Base-by-base conservation (phyloP, 768 basidiomycete genomes). In the Leucogyrophana mollusca region DNA sequence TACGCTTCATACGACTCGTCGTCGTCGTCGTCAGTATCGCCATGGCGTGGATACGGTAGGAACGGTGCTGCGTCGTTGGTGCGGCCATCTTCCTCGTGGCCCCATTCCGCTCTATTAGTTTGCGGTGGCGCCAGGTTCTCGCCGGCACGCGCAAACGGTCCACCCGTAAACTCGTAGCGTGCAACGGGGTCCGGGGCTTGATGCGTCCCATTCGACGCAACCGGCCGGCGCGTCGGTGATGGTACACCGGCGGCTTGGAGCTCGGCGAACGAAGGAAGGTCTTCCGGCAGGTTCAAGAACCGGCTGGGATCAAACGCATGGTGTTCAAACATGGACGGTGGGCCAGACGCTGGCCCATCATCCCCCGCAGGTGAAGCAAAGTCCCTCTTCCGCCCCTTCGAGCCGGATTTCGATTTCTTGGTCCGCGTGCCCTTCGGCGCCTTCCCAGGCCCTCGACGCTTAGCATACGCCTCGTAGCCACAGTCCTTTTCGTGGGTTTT, bases 361-460 rank as follows among this genome's bases (percentile, higher is more conserved):
- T 13, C 13, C 27, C 27, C 27, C 27, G 27, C 7, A 30, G 6
- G 7, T 7, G 7, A 6, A 30, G 7, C 27, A 6, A 30, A 18
- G 24, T 14, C 40, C 40, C n/a, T 30, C 24, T 40, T 22, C 23
- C 1, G 13, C 36, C 23, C 24, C 49, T 34, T 49, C 27, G 45
- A 32, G n/a, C 27, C 32, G 58, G 38, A 27, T 53, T 59, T 58
- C 36, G 54, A 53, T 58, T 71, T 77, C 68, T 73, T 78, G 46
- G 66, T 56, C 53, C 73, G 75, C 30, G 71, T 68, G 10, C 83
- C 82, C 58, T 82, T 83, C 23, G 81, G 79, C 34, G 83, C 82
- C 67, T 84, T 88, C 21, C 87, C 87, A 46, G 87, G 86, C 1
- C 88, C 88, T 39, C 88, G 78, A 25, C 87, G 78, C 58, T 77